Evolutionary conservation across 2,329 filamentous ascomycete species (phyloP).

Genomic region (Cladosporium sphaerospermum): DNA sequence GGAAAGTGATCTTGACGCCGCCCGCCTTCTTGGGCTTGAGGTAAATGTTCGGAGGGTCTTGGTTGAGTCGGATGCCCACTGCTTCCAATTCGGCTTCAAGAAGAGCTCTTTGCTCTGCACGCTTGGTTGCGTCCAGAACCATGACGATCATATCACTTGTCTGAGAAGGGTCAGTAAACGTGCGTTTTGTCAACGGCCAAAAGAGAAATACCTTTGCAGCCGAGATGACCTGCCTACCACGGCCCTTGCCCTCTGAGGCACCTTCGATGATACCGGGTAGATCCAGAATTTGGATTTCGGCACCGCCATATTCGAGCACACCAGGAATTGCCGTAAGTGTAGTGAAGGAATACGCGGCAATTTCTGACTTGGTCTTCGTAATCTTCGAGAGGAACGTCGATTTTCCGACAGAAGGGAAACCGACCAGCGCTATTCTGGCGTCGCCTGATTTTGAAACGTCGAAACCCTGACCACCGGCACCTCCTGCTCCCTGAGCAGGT

Average conservation of each 20-base stretch:
- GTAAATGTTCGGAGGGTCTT: constrained; percentile 95
- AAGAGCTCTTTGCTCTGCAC: constrained; percentile 82
- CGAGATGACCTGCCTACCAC: constrained; percentile 93
- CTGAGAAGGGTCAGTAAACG: constrained; percentile 29
- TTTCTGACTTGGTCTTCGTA: constrained; percentile 94
- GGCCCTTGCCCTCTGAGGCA: constrained; percentile 87
- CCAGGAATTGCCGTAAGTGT: constrained; percentile 95
- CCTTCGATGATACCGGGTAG: constrained; percentile 97
- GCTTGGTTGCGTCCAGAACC: constrained; percentile 94
- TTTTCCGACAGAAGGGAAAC: constrained; percentile 98
- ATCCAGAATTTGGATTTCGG: constrained; percentile 97
- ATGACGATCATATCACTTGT: constrained; percentile 96
- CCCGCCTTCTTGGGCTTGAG: constrained; percentile 92
- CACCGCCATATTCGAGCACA: constrained; percentile 93
- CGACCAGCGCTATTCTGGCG: constrained; percentile 91
- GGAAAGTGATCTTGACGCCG: constrained; percentile 98
- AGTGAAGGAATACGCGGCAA: constrained; percentile 94
- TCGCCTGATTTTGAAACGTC: constrained; percentile 91
- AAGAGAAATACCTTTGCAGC: constrained; percentile 66
- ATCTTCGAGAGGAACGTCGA: constrained; percentile 98
- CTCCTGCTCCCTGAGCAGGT: constrained; percentile 71
- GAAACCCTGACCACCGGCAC: constrained; percentile 76
- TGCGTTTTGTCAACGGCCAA: background rate
- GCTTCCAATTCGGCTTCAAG: constrained; percentile 90
- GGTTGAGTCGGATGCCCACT: constrained; percentile 88